phyloP scores from a whole-genome alignment of 805 yeast genomes.

The Schwanniomyces sp. region DNA sequence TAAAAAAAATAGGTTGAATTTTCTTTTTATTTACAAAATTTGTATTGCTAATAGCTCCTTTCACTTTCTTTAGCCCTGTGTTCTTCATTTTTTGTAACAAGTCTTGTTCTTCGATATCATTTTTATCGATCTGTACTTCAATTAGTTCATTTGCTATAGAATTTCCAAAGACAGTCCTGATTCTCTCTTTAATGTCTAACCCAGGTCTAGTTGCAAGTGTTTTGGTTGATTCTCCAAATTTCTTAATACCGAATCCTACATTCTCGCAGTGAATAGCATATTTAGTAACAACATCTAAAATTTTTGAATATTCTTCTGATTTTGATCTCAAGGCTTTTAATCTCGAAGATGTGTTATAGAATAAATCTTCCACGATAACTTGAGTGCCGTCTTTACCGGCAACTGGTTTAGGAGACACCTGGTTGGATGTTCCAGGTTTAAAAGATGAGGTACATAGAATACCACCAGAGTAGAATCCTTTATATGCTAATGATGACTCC shows the following conservation, averaged over 20 bases:
- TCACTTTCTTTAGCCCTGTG: conserved; percentile 51
- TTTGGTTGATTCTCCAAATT: conserved; percentile 71
- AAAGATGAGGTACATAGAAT: conserved; percentile 45
- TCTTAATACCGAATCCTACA: conserved; percentile 79
- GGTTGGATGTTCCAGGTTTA: conserved; percentile 23
- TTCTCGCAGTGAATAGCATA: conserved; percentile 73
- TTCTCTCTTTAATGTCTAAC: conserved; percentile 59
- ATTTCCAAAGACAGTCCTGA: conserved; percentile 72
- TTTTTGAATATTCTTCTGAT: conserved; percentile 72
- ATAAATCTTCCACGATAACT: conserved; percentile 81
- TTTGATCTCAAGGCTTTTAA: conserved; percentile 62
- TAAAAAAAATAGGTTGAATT: conserved; percentile 72
- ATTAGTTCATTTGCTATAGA: conserved; percentile 64
- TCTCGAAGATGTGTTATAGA: conserved; percentile 84
- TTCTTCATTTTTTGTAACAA: conserved; percentile 14
- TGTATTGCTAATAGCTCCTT: conserved; percentile 69
- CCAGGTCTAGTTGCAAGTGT: conserved; percentile 59
- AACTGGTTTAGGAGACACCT: conserved; percentile 58
- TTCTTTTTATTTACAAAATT: conserved; percentile 69
- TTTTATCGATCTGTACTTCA: conserved; percentile 38
- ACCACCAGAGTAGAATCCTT: conserved; percentile 68
- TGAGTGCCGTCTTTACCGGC: conserved; percentile 92
- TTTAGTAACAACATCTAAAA: conserved; percentile 78
- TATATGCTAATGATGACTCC: conserved; percentile 67
- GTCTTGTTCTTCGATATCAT: conserved; percentile 3